These are phyloP conservation scores for Platanthera guangdongensis DNA, from an alignment of 106 monocot species.

Conservation along the genomic window DNA sequence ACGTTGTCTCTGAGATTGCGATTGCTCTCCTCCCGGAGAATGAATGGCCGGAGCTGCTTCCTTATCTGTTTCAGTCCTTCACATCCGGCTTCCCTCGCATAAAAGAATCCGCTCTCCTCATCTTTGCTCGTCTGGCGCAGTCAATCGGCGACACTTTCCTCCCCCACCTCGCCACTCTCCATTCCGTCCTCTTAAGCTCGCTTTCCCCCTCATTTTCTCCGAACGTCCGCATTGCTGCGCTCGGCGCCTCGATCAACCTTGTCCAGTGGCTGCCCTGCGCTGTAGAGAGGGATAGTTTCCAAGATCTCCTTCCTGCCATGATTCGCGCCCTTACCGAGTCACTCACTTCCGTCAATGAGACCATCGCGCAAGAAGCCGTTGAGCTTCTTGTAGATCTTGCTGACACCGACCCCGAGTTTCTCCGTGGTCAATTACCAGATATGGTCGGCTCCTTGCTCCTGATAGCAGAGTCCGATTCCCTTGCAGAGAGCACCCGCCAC, in stretches of 20 bases:
- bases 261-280: constrained; percentile 62
- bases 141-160: constrained; percentile 54
- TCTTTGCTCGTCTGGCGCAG: constrained; percentile 72
- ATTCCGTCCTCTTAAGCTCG: constrained; percentile 47
- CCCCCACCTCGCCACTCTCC: constrained; percentile 65
- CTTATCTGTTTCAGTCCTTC: constrained; percentile 78
- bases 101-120: constrained; percentile 68
- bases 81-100: constrained; percentile 40
- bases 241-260: constrained; percentile 61
- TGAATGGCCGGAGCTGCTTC: constrained; percentile 84
- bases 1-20: constrained; percentile 75
- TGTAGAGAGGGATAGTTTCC: constrained; percentile 53
- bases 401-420: constrained; percentile 56
- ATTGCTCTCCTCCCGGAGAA: constrained; percentile 57
- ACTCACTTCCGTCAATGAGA: constrained; percentile 66
- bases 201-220: constrained; percentile 46
- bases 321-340: constrained; percentile 73
- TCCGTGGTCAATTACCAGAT: constrained; percentile 49
- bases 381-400: constrained; percentile 76
- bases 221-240: constrained; percentile 75
- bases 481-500: constrained; percentile 77
- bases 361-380: constrained; percentile 69
- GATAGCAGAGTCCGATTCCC: constrained; percentile 55
- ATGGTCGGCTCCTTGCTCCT: constrained; percentile 71
- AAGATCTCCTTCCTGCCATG: constrained; percentile 75